Evolutionary conservation across 2,329 filamentous ascomycete species (phyloP), one percentile per base, ranked within the genome.

Genomic region (Epichloe sp.): DNA sequence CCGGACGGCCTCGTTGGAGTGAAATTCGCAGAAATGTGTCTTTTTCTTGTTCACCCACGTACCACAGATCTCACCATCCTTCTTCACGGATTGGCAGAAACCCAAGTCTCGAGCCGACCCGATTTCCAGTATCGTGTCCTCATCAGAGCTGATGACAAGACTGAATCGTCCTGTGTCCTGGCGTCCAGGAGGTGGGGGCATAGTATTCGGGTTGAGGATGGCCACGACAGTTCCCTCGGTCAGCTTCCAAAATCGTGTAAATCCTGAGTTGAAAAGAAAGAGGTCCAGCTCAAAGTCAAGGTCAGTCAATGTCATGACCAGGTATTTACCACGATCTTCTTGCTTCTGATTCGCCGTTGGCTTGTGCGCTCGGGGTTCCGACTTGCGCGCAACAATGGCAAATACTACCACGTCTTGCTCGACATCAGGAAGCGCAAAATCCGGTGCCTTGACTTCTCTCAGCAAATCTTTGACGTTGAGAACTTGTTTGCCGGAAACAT

Each of bases 231-330:
- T 96, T n/a, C 93, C 93, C 2, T 88, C 79, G 0, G 83, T 83
- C n/a, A 97, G 73, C 63, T 95, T 95, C 85, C 91, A 97, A 71
- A 93, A 98, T 50, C 86, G 82, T 15, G 87, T 84, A 60, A 97
- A 96, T 6, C 88, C 94, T 0, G 85, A 82, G 60, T 87, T 86
- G 68, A 98, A 98, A 14, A 98, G 78, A 60, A 89, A 97, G 42
- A 97, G 77, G 56, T 97, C 90, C 12, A 98, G 67, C 59, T 95
- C 88, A 80, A 83, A 95, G 60, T 88, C 85, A 11, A 98, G 73
- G 65, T 98, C 91, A 0, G 87, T 88, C 3, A 98, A 74, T 2
- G 81, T 87, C 55, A 98, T 72, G 2, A 91, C 85, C 86, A 98
- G 96, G 71, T 94, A 98, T 65, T 95, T 96, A 47, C 85, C 84